Percentiles rank a stretch among this genome's conserved stretches.
Conservation (phyloP, 1,284 basidiomycete species). For the Vanrija humicola region DNA sequence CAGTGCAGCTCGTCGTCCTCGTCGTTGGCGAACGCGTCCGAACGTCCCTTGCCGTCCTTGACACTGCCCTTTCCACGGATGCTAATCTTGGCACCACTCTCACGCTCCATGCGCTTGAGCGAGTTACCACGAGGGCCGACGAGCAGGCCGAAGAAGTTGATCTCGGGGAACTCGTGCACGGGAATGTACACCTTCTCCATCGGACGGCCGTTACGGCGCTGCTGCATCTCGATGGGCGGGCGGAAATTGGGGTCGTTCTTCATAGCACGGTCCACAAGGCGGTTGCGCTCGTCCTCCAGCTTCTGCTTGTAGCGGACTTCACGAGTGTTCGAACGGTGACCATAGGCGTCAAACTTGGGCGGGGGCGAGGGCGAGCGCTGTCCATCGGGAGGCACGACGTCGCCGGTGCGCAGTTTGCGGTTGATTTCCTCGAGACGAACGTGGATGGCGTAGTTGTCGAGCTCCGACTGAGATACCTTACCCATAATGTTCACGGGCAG, state of each 20-base stretch:
- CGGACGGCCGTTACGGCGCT: slow-evolving; percentile 82
- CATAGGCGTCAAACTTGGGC: slow-evolving; percentile 93
- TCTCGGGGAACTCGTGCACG: slow-evolving; percentile 99
- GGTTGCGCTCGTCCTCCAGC: slow-evolving; percentile 92
- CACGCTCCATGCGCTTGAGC: slow-evolving; percentile 98
- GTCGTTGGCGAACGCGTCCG: slow-evolving; percentile 88
- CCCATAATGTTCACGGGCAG: slow-evolving; percentile 88
- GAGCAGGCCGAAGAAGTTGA: slow-evolving; percentile 98
- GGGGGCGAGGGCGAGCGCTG: slow-evolving; percentile 95
- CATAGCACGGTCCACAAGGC: slow-evolving; percentile 90
- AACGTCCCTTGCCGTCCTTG: slow-evolving; percentile 94
- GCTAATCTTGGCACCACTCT: slow-evolving; percentile 96
- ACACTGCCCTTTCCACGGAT: slow-evolving; percentile 98
- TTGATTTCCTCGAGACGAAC: slow-evolving; percentile 96
- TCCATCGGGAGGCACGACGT: slow-evolving; percentile 91
- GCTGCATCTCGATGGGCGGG: slow-evolving; percentile 78
- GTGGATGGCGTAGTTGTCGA: slow-evolving; percentile 93
- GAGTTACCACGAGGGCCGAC: slow-evolving; percentile 98
- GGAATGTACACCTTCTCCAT: slow-evolving; percentile 99
- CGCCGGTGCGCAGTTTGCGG: slow-evolving; percentile 85
- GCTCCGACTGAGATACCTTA: slow-evolving; percentile 83
- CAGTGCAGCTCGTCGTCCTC: slow-evolving; percentile 99
- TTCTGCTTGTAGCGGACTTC: slow-evolving; percentile 98
- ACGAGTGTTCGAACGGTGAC: slow-evolving; percentile 94
- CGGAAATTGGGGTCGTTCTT: slow-evolving; percentile 97